Percentiles rank a stretch among this genome's conserved stretches.
phyloP scores from a whole-genome alignment of 2,329 filamentous ascomycete genomes.

The Apiospora phragmitis region DNA sequence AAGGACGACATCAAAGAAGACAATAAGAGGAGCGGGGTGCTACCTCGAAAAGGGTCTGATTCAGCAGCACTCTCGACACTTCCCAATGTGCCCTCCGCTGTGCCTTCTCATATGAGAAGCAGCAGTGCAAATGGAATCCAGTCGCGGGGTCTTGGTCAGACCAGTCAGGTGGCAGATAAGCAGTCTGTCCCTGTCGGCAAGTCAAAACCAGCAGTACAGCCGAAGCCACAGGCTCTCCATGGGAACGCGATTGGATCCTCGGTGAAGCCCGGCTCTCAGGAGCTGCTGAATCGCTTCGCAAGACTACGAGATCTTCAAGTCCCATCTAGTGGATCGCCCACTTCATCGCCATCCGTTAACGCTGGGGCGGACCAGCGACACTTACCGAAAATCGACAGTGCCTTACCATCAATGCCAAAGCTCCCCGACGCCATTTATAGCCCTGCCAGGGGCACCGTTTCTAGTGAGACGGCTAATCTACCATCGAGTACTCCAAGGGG shows the following conservation, averaged over 20 bases:
- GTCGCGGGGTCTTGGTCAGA: background rate
- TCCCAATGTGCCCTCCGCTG: slow-evolving; percentile 22
- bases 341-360: slow-evolving; percentile 34
- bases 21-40: slow-evolving; percentile 62
- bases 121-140: background rate
- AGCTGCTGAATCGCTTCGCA: slow-evolving; percentile 58
- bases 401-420: slow-evolving; percentile 64
- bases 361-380: background rate
- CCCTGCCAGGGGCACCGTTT: slow-evolving; percentile 71
- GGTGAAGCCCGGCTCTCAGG: slow-evolving; percentile 39
- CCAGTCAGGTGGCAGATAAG: background rate
- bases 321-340: slow-evolving; percentile 44
- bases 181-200: slow-evolving; percentile 21
- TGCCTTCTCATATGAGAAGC: slow-evolving; percentile 10
- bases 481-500: slow-evolving; percentile 66
- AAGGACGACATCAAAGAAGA: slow-evolving; percentile 63
- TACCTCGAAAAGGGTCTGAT: slow-evolving; percentile 17
- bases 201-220: slow-evolving; percentile 54
- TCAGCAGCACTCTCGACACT: slow-evolving; percentile 32
- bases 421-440: slow-evolving; percentile 76
- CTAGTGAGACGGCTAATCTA: slow-evolving; percentile 63
- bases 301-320: slow-evolving; percentile 49
- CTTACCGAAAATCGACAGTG: slow-evolving; percentile 46
- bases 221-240: slow-evolving; percentile 68
- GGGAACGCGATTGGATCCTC: slow-evolving; percentile 55